phyloP scores from a whole-genome alignment of 768 basidiomycete species.

The Leccinellum luteum region DNA sequence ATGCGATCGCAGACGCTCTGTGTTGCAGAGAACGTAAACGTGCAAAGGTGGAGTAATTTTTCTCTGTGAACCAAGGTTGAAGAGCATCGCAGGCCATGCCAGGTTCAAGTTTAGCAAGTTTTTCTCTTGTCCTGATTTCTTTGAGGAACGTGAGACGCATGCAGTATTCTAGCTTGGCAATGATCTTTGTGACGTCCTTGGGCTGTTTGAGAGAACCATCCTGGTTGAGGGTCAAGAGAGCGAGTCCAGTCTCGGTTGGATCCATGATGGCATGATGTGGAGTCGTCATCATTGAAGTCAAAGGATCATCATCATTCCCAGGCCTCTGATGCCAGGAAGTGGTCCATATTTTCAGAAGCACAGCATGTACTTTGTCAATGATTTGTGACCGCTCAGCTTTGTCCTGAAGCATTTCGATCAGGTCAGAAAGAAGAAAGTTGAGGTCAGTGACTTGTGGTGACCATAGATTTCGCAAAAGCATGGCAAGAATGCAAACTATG shows the following conservation, averaged over 20 bases:
- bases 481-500: neutral
- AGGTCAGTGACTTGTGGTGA: too few species aligned
- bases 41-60: slow-evolving; percentile 1
- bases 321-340: neutral
- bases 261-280: too few species aligned
- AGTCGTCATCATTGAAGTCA: too few species aligned
- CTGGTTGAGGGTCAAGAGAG: neutral
- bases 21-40: slow-evolving; percentile 9
- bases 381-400: neutral
- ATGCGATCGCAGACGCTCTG: neutral
- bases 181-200: neutral
- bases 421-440: neutral
- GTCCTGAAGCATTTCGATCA: neutral
- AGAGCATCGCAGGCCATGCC: neutral
- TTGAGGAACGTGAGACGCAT: slow-evolving; percentile 3
- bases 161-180: slow-evolving; percentile 10
- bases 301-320: too few species aligned
- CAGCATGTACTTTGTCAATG: slow-evolving; percentile 1
- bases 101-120: too few species aligned
- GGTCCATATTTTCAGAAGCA: neutral
- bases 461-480: slow-evolving; percentile 1
- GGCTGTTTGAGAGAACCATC: slow-evolving; percentile 20
- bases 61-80: slow-evolving; percentile 2
- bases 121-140: neutral
- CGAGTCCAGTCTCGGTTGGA: neutral